These are phyloP conservation scores for Bruguiera parviflora DNA, from an alignment of 345 rosid species.

Conservation along the genomic window DNA sequence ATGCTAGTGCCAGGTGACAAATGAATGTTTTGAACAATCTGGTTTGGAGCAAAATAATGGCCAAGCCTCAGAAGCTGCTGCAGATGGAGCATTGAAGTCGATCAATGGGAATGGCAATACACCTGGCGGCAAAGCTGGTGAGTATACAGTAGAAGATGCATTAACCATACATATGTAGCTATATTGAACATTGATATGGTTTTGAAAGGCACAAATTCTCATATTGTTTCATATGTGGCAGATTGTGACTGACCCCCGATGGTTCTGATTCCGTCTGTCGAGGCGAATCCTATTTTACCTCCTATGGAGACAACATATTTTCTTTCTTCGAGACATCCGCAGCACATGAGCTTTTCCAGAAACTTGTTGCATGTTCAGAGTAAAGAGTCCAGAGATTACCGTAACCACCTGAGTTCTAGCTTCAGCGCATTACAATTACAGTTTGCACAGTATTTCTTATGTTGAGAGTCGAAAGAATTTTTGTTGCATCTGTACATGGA, in stretches of 20 bases:
- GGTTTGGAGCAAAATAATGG: conserved; percentile 23
- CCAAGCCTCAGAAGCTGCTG: conserved; percentile 26
- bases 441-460: conserved; percentile 25
- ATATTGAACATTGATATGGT: not conserved
- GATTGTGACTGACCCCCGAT: conserved; percentile 22
- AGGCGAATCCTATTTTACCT: conserved; percentile 8
- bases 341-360: not conserved
- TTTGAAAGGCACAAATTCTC: not conserved
- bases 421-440: conserved; percentile 7
- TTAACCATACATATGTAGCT: not conserved
- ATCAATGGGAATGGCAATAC: conserved; percentile 21
- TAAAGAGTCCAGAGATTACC: conserved; percentile 4
- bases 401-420: conserved; percentile 14
- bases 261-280: conserved; percentile 7
- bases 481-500: conserved; percentile 27
- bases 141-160: conserved; percentile 2
- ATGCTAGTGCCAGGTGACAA: conserved; percentile 31
- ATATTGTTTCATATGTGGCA: conserved; percentile 18
- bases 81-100: conserved; percentile 17
- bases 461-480: conserved; percentile 15
- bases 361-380: not conserved
- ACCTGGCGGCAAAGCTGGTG: conserved; percentile 16
- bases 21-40: conserved; percentile 26
- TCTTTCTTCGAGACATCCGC: not conserved
- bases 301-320: not conserved